A percentile compares a stretch with the other conserved stretches of the same genome.
Evolutionary conservation across 768 basidiomycete genomes (phyloP).

Genomic region (Kwoniella sp.): DNA sequence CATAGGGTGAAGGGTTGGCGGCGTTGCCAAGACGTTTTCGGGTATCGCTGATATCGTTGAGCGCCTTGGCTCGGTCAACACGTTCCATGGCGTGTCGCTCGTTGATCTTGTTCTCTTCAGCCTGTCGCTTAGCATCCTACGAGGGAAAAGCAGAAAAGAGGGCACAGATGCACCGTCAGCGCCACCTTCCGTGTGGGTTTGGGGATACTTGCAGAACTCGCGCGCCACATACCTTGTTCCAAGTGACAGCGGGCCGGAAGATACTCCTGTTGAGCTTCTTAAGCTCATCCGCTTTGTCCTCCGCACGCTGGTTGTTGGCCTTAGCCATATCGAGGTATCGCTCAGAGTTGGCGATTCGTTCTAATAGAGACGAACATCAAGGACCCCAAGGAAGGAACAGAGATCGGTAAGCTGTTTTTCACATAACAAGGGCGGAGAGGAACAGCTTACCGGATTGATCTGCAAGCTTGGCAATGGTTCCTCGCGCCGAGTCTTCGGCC

Average conservation of each 20-base stretch:
- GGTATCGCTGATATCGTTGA: conserved; percentile 81
- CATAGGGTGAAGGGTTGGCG: conserved; percentile 63
- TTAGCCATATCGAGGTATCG: conserved; percentile 91
- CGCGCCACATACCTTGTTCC: conserved; percentile 67
- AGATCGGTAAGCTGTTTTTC: too few relatives aligned
- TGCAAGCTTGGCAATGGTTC: conserved; percentile 78
- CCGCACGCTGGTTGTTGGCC: conserved; percentile 81
- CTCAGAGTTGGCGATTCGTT: conserved; percentile 82
- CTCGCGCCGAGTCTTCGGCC: conserved; percentile 90
- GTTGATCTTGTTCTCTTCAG: conserved; percentile 80
- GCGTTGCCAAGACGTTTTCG: conserved; percentile 83
- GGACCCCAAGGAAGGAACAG: too few relatives aligned
- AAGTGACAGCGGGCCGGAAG: conserved; percentile 86
- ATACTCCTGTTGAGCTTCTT: conserved; percentile 93
- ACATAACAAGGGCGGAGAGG: neutral
- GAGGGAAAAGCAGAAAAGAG: too few relatives aligned
- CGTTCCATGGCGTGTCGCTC: conserved; percentile 86
- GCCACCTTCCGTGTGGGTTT: neutral
- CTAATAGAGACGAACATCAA: conserved; percentile 43
- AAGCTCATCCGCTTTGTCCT: conserved; percentile 89
- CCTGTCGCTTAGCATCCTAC: conserved; percentile 75
- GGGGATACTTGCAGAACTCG: too few relatives aligned
- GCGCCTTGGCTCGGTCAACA: conserved; percentile 76
- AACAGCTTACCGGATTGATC: conserved; percentile 80
- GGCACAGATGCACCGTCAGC: neutral